phyloP scores from a whole-genome alignment of 2,329 filamentous ascomycete genomes.

The Ophiostoma australiae region DNA sequence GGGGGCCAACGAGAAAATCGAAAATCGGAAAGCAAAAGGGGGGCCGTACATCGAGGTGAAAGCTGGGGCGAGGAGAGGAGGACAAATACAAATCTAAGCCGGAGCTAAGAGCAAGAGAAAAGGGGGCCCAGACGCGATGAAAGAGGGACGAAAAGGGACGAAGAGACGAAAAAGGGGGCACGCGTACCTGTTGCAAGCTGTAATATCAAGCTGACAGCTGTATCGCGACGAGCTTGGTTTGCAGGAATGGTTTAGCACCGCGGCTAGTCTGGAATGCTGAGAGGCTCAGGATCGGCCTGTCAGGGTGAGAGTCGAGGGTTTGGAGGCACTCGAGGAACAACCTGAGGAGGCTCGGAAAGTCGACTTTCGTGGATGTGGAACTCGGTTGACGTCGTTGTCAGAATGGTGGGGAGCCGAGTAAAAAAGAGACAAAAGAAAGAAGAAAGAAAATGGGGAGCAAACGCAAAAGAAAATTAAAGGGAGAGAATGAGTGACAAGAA shows the following conservation, averaged over 20 bases:
- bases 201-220: background rate
- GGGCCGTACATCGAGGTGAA: slow-evolving; percentile 3
- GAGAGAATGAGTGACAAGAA: slow-evolving; percentile 13
- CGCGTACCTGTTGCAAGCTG: slow-evolving; percentile 20
- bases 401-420: slow-evolving; percentile 19
- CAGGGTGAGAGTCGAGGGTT: slow-evolving; percentile 28
- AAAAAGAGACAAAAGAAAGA: slow-evolving; percentile 26
- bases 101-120: slow-evolving; percentile 21
- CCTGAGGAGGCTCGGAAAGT: slow-evolving; percentile 26
- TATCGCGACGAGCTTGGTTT: background rate
- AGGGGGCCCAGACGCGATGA: slow-evolving; percentile 24
- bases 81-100: slow-evolving; percentile 13
- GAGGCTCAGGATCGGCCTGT: background rate
- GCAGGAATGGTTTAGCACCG: background rate
- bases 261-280: background rate
- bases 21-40: slow-evolving; percentile 18
- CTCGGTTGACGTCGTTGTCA: slow-evolving; percentile 6
- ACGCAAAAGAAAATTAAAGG: slow-evolving; percentile 18
- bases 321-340: slow-evolving; percentile 34
- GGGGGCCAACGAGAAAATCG: slow-evolving; percentile 5
- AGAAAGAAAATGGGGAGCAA: slow-evolving; percentile 18
- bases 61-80: slow-evolving; percentile 11
- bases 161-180: slow-evolving; percentile 18
- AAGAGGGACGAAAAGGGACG: slow-evolving; percentile 17
- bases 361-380: background rate